phyloP scores from a whole-genome alignment of 768 basidiomycete species.

The Trametes meyenii region DNA sequence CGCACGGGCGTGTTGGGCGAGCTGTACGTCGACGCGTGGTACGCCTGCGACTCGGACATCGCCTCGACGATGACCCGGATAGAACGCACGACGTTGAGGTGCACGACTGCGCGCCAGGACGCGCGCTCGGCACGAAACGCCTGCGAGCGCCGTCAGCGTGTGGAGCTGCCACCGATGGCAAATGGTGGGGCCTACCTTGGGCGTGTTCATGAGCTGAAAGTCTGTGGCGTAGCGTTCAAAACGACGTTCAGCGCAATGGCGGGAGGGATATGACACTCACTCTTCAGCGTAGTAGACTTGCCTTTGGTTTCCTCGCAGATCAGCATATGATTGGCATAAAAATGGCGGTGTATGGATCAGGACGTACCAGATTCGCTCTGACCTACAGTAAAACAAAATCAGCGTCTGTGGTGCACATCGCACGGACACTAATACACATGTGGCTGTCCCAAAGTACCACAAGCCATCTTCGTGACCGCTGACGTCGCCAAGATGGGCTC shows the following conservation, averaged over 20 bases:
- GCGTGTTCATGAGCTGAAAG: constrained; percentile 70
- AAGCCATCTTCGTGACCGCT: too few relatives aligned
- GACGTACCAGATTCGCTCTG: constrained; percentile 38
- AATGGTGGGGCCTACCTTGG: constrained; percentile 31
- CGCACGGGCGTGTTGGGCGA: constrained; percentile 16
- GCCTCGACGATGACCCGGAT: constrained; percentile 44
- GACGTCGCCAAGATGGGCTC: too few relatives aligned
- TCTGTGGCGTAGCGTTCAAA: constrained; percentile 42
- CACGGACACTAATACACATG: too few relatives aligned
- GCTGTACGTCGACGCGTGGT: constrained; percentile 26
- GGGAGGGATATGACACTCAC: constrained; percentile 26
- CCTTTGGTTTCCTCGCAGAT: constrained; percentile 23
- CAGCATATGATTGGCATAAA: not conserved
- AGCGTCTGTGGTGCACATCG: not conserved
- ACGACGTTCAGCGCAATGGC: not conserved
- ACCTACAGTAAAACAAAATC: constrained; percentile 21
- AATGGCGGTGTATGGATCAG: not conserved
- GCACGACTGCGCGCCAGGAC: constrained; percentile 79
- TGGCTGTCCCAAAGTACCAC: too few relatives aligned
- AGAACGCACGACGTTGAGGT: constrained; percentile 56
- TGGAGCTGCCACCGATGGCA: not conserved
- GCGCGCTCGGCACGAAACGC: constrained; percentile 72
- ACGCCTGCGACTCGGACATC: constrained; percentile 34
- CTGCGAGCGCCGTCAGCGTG: constrained; percentile 12
- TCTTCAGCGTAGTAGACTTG: constrained; percentile 44